Conservation (phyloP, 164 flowering plant species). For the Sedum album region DNA sequence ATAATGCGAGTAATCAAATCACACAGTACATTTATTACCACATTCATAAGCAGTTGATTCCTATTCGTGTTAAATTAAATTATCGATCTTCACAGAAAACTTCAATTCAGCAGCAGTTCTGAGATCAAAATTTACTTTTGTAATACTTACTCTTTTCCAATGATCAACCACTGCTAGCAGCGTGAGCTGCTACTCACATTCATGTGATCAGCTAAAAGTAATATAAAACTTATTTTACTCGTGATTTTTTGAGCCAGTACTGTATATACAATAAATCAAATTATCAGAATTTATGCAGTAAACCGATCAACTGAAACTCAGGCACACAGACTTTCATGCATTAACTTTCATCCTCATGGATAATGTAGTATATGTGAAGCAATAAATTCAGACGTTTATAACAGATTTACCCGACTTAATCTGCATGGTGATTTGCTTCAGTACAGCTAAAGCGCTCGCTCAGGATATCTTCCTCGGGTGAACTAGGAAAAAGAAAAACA, state of each 20-base stretch:
- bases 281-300: not conserved
- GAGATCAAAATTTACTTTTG: not conserved
- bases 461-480: not conserved
- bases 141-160: slow-evolving; percentile 1
- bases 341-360: not conserved
- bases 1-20: not conserved
- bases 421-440: not conserved
- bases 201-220: slow-evolving; percentile 4
- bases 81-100: slow-evolving; percentile 5
- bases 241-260: not conserved
- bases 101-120: not conserved
- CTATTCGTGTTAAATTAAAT: not conserved
- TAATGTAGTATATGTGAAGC: not conserved
- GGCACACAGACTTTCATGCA: not conserved
- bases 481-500: not conserved
- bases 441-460: not conserved
- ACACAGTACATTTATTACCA: not conserved
- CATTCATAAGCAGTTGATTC: not conserved
- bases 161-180: not conserved
- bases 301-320: too few species aligned
- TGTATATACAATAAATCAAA: not conserved
- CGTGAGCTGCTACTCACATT: not conserved
- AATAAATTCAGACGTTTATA: not conserved
- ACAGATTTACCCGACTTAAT: not conserved
- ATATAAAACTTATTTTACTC: not conserved